These are phyloP conservation scores for Punica granatum DNA, from an alignment of 345 rosid genomes.

Conservation along the genomic window DNA sequence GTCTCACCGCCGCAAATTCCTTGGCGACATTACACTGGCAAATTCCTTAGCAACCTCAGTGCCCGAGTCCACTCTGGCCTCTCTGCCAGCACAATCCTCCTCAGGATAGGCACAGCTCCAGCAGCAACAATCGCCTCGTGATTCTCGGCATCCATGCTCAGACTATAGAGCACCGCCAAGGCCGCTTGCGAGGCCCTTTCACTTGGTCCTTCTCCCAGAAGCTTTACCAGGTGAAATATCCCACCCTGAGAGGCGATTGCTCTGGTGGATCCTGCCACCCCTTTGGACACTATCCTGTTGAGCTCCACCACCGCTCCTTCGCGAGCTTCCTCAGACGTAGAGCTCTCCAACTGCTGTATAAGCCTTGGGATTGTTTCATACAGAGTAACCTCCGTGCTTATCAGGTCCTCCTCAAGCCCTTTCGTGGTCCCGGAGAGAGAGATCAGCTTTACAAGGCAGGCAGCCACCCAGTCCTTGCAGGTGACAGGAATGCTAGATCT, in stretches of 20 bases:
- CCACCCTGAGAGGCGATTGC: conserved; percentile 58
- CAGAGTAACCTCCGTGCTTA: conserved; percentile 61
- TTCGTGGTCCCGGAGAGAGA: conserved; percentile 24
- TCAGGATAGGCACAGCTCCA: conserved; percentile 64
- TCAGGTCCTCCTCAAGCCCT: conserved; percentile 31
- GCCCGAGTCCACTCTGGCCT: conserved; percentile 74
- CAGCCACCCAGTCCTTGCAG: conserved; percentile 72
- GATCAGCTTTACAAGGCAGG: conserved; percentile 63
- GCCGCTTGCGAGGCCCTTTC: conserved; percentile 58
- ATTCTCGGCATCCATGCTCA: conserved; percentile 84
- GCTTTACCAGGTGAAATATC: conserved; percentile 57
- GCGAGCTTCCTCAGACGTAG: conserved; percentile 41
- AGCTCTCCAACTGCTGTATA: conserved; percentile 49
- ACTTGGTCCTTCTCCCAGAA: conserved; percentile 49
- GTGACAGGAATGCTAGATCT: conserved; percentile 46
- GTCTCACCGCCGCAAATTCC: neutral
- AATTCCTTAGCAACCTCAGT: conserved; percentile 52
- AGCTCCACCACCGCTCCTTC: conserved; percentile 81
- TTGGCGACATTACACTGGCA: conserved; percentile 37
- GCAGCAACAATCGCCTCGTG: conserved; percentile 62
- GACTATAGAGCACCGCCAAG: conserved; percentile 52
- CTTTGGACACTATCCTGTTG: conserved; percentile 61
- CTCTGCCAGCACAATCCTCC: conserved; percentile 58
- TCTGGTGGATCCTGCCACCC: conserved; percentile 46
- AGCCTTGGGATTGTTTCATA: conserved; percentile 75